Evolutionary conservation across 441 rosid species (phyloP), one percentile per base, ranked within the genome.

Genomic region (California macrophylla): DNA sequence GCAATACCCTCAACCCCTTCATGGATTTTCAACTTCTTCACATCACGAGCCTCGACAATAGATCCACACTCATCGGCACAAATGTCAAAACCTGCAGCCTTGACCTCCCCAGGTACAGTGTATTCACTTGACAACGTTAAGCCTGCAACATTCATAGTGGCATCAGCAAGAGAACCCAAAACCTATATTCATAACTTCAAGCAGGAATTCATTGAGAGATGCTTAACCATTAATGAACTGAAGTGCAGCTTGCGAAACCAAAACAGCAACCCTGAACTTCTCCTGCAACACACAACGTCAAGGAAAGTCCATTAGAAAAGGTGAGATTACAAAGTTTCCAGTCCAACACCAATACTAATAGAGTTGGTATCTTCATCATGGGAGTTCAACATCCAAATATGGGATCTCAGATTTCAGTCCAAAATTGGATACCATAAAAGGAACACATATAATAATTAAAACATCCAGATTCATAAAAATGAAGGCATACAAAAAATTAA

Each of bases 161-260:
- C 47, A 69, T 79, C 73, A 76, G 77, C 66, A 76, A 52, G 45
- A 64, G 74, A 67, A 7, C 21, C 16, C 13, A 29, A 66, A 62
- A 61, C 25, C 6, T 38, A 26, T 8, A 54, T n/a, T 2, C 66
- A 42, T 71, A 67, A 21, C 65, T 61, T 13, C 30, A 66, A 9
- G 42, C 18, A 42, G 12, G 52, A 42, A 42, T 47, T 25, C 8
- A 64, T 63, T 64, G 71, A 36, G 64, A 64, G 38, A 52, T 66
- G 70, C 15, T 83, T 81, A 75, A 91, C 97, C 81, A 45, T 84
- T 83, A 36, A 91, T 83, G 68, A 91, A 94, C 65, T 88, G 96
- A 80, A 94, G 85, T 16, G 97, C 97, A 77, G 96, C 97, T 82
- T 89, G 93, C 15, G 97, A 91, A 73, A 91, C 98, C 81, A 94